Conservation (phyloP, 1,139 yeast genomes). For the Debaryomycetaceae sp. region DNA sequence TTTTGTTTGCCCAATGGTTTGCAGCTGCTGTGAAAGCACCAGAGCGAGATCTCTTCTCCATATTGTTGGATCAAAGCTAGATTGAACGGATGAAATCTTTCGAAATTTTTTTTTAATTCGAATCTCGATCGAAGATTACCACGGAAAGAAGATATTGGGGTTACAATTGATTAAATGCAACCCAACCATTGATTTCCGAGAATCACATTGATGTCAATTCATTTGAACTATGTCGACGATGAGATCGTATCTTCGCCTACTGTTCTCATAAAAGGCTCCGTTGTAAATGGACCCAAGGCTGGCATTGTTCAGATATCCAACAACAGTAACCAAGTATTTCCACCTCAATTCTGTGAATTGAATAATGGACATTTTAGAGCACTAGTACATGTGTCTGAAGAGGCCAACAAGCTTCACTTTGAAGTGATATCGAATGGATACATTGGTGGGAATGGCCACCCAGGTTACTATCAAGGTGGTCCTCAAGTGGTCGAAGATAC, state of each 20-base stretch:
- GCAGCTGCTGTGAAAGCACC: conserved; percentile 25
- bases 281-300: conserved; percentile 13
- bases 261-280: conserved; percentile 34
- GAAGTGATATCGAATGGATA: conserved; percentile 22
- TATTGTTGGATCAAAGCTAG: neutral
- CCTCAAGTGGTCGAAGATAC: conserved; percentile 25
- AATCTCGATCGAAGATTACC: no score
- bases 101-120: no score
- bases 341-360: conserved; percentile 71
- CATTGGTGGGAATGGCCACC: conserved; percentile 28
- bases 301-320: conserved; percentile 35
- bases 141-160: no score
- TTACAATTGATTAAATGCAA: no score
- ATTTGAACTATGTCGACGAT: conserved; percentile 31
- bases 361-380: conserved; percentile 73
- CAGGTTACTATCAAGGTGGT: conserved; percentile 16
- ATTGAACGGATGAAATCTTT: no score
- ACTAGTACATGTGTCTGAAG: conserved; percentile 65
- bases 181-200: no score
- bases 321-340: conserved; percentile 50
- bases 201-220: conserved; percentile 19
- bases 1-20: conserved; percentile 21
- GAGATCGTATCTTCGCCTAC: conserved; percentile 45
- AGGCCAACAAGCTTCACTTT: conserved; percentile 40
- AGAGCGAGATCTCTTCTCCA: conserved; percentile 14